phyloP scores from a whole-genome alignment of 148 eudicot species.

The Arbutus unedo region DNA sequence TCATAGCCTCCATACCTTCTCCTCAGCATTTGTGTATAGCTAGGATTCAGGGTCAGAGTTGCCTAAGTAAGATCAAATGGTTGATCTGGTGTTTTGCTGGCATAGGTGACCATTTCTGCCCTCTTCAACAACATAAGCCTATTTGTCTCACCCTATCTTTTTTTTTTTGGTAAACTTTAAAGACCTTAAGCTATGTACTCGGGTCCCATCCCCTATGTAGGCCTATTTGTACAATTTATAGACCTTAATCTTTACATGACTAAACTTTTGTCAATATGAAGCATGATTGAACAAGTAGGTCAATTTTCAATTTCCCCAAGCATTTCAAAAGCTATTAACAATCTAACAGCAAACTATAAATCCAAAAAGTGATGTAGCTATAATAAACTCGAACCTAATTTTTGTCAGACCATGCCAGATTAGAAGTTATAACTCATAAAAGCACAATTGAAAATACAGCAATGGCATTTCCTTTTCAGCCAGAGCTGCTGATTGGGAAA shows the following conservation, averaged over 20 bases:
- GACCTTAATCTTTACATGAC: neutral
- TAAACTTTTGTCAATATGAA: neutral
- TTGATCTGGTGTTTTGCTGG: too few species aligned
- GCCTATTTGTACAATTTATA: neutral
- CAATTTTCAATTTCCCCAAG: constrained; percentile 1
- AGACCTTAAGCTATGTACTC: too few species aligned
- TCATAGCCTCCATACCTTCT: neutral
- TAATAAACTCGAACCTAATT: neutral
- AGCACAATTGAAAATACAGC: neutral
- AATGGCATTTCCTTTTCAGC: neutral
- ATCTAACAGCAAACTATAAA: neutral
- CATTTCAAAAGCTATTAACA: neutral
- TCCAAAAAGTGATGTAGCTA: neutral
- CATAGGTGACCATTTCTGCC: too few species aligned
- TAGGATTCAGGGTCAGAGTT: neutral
- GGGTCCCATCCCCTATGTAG: too few species aligned
- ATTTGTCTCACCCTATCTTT: too few species aligned
- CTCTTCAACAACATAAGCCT: too few species aligned
- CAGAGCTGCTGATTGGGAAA: neutral
- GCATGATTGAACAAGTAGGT: neutral
- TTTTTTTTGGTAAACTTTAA: too few species aligned
- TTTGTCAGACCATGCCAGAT: neutral
- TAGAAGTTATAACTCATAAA: neutral
- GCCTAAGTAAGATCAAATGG: neutral
- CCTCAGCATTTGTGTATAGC: neutral